A percentile compares a stretch with the other conserved stretches of the same genome.
Conservation (phyloP, 192 early-diverging fungal genomes). For the Haplosporangium gracile region DNA sequence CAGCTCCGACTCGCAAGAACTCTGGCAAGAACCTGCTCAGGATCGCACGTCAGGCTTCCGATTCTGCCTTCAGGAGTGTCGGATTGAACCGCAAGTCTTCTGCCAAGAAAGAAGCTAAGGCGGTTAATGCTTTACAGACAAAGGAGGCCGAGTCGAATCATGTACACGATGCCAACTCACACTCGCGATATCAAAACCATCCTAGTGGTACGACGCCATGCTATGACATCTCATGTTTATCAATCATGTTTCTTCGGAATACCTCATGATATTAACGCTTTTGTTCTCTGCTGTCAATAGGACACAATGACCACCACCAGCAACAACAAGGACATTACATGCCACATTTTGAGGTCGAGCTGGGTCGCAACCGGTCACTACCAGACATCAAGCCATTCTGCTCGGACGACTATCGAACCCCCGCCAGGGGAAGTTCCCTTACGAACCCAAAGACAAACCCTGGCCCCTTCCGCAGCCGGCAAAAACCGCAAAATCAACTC, state of each 20-base stretch:
- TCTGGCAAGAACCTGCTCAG: constrained; percentile 35
- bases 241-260: background rate
- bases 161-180: background rate
- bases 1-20: constrained; percentile 20
- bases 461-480: constrained; percentile 29
- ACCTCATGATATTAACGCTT: background rate
- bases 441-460: constrained; percentile 32
- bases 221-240: background rate
- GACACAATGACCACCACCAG: background rate
- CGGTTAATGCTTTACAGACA: background rate
- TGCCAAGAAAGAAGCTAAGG: constrained; percentile 7
- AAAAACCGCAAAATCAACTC: constrained; percentile 22
- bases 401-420: constrained; percentile 2
- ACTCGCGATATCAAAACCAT: background rate
- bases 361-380: constrained; percentile 33
- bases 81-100: constrained; percentile 37
- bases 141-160: background rate
- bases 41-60: constrained; percentile 48
- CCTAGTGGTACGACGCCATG: background rate
- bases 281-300: background rate
- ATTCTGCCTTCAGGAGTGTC: constrained; percentile 31
- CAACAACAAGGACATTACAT: background rate
- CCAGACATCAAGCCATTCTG: constrained; percentile 29
- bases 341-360: constrained; percentile 15
- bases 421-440: constrained; percentile 32